phyloP scores from a whole-genome alignment of 345 rosid species.

The Viola odorata region DNA sequence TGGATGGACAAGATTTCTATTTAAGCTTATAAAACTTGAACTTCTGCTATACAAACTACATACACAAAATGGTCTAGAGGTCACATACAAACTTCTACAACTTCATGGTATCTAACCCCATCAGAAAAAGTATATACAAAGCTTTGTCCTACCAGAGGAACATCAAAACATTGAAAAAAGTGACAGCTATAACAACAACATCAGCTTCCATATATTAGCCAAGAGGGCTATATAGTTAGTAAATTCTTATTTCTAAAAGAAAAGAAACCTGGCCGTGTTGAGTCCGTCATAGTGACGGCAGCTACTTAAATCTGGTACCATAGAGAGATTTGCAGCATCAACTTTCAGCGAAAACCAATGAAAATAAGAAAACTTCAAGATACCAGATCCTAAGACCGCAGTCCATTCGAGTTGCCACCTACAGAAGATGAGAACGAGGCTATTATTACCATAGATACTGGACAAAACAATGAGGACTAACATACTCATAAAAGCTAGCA shows the following conservation, averaged over 20 bases:
- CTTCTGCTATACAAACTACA: constrained; percentile 11
- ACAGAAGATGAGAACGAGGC: constrained; percentile 2
- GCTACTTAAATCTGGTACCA: not conserved
- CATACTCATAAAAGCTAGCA: no score
- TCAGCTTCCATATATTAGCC: constrained; percentile 1
- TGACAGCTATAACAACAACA: not conserved
- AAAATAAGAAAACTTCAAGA: constrained; percentile 4
- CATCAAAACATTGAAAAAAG: no score
- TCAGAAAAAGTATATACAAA: no score
- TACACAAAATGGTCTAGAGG: no score
- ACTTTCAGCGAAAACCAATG: not conserved
- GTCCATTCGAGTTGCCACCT: constrained; percentile 10
- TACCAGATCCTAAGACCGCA: not conserved
- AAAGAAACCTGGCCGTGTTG: not conserved
- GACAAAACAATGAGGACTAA: no score
- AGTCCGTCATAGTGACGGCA: not conserved
- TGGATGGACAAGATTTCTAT: not conserved
- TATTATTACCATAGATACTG: no score
- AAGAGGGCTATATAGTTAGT: no score
- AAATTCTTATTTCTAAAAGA: no score
- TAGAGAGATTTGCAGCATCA: not conserved
- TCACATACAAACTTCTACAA: no score
- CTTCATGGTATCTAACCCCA: no score
- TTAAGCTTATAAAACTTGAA: constrained; percentile 2
- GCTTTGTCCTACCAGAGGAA: not conserved